A percentile compares a stretch with the other conserved stretches of the same genome.
Conservation (phyloP, 345 rosid species). For the Populus euphratica region DNA sequence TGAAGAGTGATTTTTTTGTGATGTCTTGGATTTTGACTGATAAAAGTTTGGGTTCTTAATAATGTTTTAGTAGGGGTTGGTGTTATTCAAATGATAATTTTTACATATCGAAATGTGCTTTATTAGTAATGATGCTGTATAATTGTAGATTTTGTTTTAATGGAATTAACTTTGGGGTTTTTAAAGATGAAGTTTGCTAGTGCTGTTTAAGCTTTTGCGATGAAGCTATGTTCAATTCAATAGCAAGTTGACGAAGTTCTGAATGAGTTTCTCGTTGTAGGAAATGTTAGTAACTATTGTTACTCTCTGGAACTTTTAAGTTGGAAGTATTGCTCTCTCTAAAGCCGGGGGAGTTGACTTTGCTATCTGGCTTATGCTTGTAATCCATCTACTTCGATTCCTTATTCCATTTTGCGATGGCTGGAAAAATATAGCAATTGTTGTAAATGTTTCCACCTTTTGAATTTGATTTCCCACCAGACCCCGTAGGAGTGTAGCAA, state of each 20-base stretch:
- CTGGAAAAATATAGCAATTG: too few relatives aligned
- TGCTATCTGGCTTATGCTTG: not conserved
- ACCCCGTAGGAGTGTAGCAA: too few relatives aligned
- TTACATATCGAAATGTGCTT: not conserved
- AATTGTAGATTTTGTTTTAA: not conserved
- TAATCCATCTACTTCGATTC: not conserved
- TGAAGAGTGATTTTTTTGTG: too few relatives aligned
- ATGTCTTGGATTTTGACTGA: too few relatives aligned
- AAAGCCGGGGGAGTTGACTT: not conserved
- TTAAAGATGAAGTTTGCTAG: not conserved
- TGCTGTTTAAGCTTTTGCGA: not conserved
- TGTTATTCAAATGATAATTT: too few relatives aligned
- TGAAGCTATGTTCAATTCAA: not conserved
- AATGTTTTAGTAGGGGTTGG: too few relatives aligned
- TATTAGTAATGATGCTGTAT: not conserved
- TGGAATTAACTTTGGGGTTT: not conserved
- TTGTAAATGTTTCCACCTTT: too few relatives aligned
- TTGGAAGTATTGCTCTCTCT: not conserved
- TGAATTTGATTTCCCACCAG: too few relatives aligned
- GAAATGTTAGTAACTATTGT: too few relatives aligned
- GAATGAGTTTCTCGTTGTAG: not conserved
- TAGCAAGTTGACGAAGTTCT: not conserved
- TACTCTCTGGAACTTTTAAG: not conserved
- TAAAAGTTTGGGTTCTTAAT: too few relatives aligned
- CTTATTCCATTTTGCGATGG: not conserved